These are phyloP conservation scores for Colletotrichum sp. DNA, from an alignment of 2,329 filamentous ascomycete species.

Conservation along the genomic window DNA sequence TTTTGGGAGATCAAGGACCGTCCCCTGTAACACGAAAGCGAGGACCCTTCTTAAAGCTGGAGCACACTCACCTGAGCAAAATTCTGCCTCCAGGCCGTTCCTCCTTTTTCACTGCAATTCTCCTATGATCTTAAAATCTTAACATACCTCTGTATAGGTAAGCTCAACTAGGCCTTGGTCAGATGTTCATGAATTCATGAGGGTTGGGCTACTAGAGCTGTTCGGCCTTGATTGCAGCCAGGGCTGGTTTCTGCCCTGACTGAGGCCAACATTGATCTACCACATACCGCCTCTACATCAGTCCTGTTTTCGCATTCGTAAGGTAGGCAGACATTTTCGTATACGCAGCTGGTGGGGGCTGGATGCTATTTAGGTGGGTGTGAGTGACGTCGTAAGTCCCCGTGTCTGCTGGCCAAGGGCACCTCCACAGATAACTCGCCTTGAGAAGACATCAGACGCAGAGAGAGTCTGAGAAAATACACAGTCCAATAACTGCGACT, in stretches of 20 bases:
- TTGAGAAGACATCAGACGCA: not conserved
- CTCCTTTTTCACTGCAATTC: not conserved
- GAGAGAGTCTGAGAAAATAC: not conserved
- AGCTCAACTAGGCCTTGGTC: not conserved
- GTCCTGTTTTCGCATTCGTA: not conserved
- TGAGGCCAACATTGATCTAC: not conserved
- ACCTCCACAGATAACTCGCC: not conserved
- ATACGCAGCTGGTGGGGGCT: not conserved
- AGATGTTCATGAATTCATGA: not conserved
- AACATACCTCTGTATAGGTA: not conserved
- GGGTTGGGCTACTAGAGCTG: not conserved
- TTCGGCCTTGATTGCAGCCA: not conserved
- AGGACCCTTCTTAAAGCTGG: not conserved
- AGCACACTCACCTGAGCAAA: not conserved
- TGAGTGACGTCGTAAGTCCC: not conserved
- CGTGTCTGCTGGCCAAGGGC: not conserved
- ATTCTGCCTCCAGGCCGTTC: not conserved
- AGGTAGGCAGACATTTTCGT: not conserved
- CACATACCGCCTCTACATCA: not conserved
- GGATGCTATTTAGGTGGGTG: not conserved
- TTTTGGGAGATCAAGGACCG: not conserved
- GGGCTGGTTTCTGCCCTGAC: not conserved
- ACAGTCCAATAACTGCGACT: rapidly evolving
- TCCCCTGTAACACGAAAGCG: not conserved
- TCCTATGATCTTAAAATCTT: not conserved